A percentile compares a stretch with the other conserved stretches of the same genome.
These are phyloP conservation scores for Hymenoscyphus repandus DNA, from an alignment of 2,329 filamentous ascomycete species.

Conservation along the genomic window DNA sequence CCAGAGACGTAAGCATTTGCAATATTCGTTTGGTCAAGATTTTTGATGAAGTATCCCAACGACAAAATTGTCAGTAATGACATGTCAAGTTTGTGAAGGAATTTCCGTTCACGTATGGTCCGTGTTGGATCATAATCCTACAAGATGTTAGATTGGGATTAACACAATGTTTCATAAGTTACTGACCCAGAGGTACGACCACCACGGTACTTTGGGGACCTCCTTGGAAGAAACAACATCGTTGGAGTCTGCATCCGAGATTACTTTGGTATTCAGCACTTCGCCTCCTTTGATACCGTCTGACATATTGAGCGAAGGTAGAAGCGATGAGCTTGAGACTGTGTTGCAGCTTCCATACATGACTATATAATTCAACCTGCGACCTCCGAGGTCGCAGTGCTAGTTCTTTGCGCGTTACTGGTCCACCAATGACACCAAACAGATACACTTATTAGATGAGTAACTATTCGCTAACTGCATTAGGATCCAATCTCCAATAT, in stretches of 20 bases:
- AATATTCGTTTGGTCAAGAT: conserved; percentile 27
- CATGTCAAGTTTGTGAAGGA: conserved; percentile 26
- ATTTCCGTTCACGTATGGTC: conserved; percentile 19
- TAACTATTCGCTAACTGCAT: too few relatives aligned
- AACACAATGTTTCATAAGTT: too few relatives aligned
- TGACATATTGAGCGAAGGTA: background rate
- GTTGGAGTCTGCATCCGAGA: conserved; percentile 9
- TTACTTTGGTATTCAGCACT: background rate
- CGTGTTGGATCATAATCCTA: conserved; percentile 24
- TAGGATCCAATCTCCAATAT: too few relatives aligned
- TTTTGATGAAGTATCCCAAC: conserved; percentile 29
- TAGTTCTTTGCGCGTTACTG: too few relatives aligned
- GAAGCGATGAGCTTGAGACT: background rate
- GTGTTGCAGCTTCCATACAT: background rate
- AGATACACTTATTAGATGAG: too few relatives aligned
- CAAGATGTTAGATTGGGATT: too few relatives aligned
- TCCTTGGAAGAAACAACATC: conserved; percentile 2
- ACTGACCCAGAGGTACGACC: conserved; percentile 26
- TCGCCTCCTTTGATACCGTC: background rate
- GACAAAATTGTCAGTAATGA: conserved; percentile 26
- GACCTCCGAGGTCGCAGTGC: too few relatives aligned
- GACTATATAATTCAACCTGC: too few relatives aligned
- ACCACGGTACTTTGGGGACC: conserved; percentile 21
- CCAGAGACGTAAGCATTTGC: conserved; percentile 39
- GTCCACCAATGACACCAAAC: too few relatives aligned